These are phyloP conservation scores for Aspergillus indologenus DNA, from an alignment of 495 filamentous ascomycete species.

Conservation along the genomic window DNA sequence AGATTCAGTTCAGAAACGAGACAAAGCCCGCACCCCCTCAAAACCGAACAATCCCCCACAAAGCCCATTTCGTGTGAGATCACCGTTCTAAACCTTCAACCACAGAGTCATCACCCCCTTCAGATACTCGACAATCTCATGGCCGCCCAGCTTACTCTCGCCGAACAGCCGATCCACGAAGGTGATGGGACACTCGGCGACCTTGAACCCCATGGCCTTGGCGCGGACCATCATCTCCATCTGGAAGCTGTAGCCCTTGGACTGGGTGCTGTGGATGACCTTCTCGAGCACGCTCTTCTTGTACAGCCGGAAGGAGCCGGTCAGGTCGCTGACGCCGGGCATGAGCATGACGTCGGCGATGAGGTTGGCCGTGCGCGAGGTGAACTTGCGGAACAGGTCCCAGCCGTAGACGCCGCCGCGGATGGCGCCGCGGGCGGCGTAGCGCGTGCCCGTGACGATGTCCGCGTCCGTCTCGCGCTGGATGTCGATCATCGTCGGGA, in stretches of 20 bases:
- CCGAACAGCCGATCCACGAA: conserved; percentile 96
- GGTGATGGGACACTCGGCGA: conserved; percentile 90
- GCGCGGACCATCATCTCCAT: conserved; percentile 97
- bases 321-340: conserved; percentile 94
- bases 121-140: conserved; percentile 97
- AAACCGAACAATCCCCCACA: no score
- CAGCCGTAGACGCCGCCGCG: conserved; percentile 93
- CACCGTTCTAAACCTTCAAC: conserved; percentile 79
- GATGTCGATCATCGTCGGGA: conserved; percentile 77
- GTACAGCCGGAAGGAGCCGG: conserved; percentile 90
- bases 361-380: conserved; percentile 84
- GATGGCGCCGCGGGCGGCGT: conserved; percentile 59
- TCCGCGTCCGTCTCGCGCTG: conserved; percentile 74
- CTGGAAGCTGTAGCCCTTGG: conserved; percentile 97
- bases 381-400: conserved; percentile 95
- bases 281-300: conserved; percentile 86
- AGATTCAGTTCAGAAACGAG: no score
- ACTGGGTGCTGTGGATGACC: conserved; percentile 81
- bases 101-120: conserved; percentile 90
- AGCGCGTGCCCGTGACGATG: conserved; percentile 94
- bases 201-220: conserved; percentile 85
- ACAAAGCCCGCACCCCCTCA: no score
- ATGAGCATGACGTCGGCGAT: conserved; percentile 92
- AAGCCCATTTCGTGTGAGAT: no score
- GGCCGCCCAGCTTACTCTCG: conserved; percentile 89